Conservation (phyloP, 371 early-diverging fungal genomes). For the Dichotomocladium elegans region DNA sequence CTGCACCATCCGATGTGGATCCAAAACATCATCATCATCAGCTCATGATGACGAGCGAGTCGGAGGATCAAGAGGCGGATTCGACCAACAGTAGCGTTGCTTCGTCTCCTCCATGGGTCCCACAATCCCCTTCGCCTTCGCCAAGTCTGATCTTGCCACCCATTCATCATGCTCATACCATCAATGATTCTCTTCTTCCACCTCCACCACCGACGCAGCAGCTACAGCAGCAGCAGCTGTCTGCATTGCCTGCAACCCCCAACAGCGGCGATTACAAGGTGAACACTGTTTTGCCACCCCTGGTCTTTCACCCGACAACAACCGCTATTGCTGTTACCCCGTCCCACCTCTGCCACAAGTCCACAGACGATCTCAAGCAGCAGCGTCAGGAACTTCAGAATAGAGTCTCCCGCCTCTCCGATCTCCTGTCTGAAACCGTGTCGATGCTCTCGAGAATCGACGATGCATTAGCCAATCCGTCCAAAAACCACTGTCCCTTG, state of each 20-base stretch:
- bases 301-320: background rate
- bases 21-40: background rate
- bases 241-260: background rate
- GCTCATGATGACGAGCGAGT: background rate
- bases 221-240: no score
- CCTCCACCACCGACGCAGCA: no score
- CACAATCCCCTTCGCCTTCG: slow-evolving; percentile 8
- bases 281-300: slow-evolving; percentile 2
- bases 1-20: slow-evolving; percentile 1
- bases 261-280: background rate
- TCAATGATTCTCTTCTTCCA: no score
- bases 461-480: slow-evolving; percentile 30
- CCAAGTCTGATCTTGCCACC: slow-evolving; percentile 11
- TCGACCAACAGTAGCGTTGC: background rate
- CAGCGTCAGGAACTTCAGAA: slow-evolving; percentile 53
- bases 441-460: slow-evolving; percentile 50
- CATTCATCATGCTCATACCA: background rate
- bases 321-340: background rate
- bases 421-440: slow-evolving; percentile 49
- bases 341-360: background rate
- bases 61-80: background rate
- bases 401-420: slow-evolving; percentile 49
- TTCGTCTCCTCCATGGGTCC: slow-evolving; percentile 7
- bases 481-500: slow-evolving; percentile 5
- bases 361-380: slow-evolving; percentile 21